A percentile compares a stretch with the other conserved stretches of the same genome.
phyloP scores from a whole-genome alignment of 371 early-diverging fungal species.

The Mucor racemosus region DNA sequence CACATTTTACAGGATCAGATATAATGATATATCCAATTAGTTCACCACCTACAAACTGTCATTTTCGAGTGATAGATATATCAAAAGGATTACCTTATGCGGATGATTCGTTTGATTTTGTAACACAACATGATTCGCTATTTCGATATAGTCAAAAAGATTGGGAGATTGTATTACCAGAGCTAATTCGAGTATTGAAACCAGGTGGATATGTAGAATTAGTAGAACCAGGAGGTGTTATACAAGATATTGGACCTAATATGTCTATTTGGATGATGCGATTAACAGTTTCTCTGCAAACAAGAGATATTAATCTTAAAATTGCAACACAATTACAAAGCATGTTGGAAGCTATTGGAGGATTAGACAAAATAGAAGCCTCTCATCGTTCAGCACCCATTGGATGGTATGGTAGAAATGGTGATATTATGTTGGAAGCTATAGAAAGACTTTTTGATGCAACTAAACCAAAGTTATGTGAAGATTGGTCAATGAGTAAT shows the following conservation, averaged over 20 bases:
- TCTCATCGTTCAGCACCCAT: slow-evolving; percentile 49
- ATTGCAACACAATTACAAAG: slow-evolving; percentile 32
- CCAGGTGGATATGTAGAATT: slow-evolving; percentile 38
- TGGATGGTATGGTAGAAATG: slow-evolving; percentile 49
- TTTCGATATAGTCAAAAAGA: slow-evolving; percentile 29
- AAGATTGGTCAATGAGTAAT: slow-evolving; percentile 50
- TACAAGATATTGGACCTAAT: slow-evolving; percentile 51
- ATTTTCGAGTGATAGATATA: slow-evolving; percentile 36
- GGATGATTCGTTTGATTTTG: slow-evolving; percentile 35
- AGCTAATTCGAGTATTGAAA: slow-evolving; percentile 28
- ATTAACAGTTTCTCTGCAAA: slow-evolving; percentile 48
- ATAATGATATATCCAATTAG: slow-evolving; percentile 44
- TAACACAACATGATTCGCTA: slow-evolving; percentile 30
- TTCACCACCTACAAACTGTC: slow-evolving; percentile 45
- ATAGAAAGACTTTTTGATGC: slow-evolving; percentile 44
- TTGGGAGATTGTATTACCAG: slow-evolving; percentile 29
- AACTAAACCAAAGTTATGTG: slow-evolving; percentile 46
- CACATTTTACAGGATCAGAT: slow-evolving; percentile 47
- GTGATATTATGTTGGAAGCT: slow-evolving; percentile 45
- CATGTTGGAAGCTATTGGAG: slow-evolving; percentile 18
- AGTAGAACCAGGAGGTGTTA: slow-evolving; percentile 29
- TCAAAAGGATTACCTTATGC: slow-evolving; percentile 36
- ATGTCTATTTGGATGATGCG: slow-evolving; percentile 55
- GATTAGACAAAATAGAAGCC: slow-evolving; percentile 22
- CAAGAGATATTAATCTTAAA: slow-evolving; percentile 38